Conservation (phyloP, 352 stramenopile genomes). For the Albugo laibachii region DNA sequence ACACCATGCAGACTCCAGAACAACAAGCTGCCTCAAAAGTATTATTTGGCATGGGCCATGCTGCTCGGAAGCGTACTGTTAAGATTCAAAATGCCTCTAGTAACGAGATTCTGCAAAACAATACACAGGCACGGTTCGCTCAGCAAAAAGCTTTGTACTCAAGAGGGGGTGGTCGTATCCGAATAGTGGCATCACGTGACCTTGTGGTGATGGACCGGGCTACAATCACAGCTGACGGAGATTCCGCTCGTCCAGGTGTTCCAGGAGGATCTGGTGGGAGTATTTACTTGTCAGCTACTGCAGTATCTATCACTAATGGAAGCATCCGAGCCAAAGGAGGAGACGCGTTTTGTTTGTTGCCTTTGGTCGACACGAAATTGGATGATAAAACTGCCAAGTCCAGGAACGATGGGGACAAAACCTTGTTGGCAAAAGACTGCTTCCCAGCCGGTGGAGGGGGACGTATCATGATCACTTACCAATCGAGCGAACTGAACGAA, state of each 20-base stretch:
- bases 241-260: slow-evolving; percentile 14
- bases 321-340: slow-evolving; percentile 26
- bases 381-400: slow-evolving; percentile 8
- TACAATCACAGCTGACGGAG: slow-evolving; percentile 28
- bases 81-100: background rate
- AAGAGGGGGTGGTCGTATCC: slow-evolving; percentile 28
- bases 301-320: slow-evolving; percentile 22
- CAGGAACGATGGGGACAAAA: background rate
- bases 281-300: slow-evolving; percentile 20
- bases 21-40: slow-evolving; percentile 5
- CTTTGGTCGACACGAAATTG: no score
- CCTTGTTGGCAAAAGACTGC: slow-evolving; percentile 10
- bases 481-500: slow-evolving; percentile 34
- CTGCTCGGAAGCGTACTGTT: background rate
- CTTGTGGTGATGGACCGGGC: slow-evolving; percentile 38
- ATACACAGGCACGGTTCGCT: background rate
- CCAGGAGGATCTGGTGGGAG: slow-evolving; percentile 30
- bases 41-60: background rate
- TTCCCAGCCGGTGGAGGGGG: slow-evolving; percentile 39
- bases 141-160: slow-evolving; percentile 5
- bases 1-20: slow-evolving; percentile 9
- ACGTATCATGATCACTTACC: slow-evolving; percentile 41
- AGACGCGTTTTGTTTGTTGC: slow-evolving; percentile 16
- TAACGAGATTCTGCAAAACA: slow-evolving; percentile 1
- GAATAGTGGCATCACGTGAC: slow-evolving; percentile 40